These are phyloP conservation scores for Penicillium fimorum DNA, from an alignment of 495 filamentous ascomycete genomes.

Conservation along the genomic window DNA sequence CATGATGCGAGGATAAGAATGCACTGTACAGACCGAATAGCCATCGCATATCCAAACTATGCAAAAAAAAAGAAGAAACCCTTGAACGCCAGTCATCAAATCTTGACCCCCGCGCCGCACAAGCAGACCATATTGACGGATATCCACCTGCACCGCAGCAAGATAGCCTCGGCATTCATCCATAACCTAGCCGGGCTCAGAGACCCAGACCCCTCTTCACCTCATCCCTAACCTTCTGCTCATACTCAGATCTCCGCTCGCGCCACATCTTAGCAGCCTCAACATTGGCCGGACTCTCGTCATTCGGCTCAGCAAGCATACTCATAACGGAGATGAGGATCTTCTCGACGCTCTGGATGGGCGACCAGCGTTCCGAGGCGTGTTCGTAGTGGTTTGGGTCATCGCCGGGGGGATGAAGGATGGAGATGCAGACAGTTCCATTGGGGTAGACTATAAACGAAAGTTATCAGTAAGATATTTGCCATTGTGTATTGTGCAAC, in stretches of 20 bases:
- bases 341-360: slow-evolving; percentile 97
- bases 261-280: slow-evolving; percentile 99
- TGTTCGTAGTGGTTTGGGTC: slow-evolving; percentile 99
- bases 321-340: slow-evolving; percentile 97
- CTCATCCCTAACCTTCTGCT: slow-evolving; percentile 78
- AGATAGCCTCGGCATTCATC: slow-evolving; percentile 7
- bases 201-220: slow-evolving; percentile 65
- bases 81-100: slow-evolving; percentile 25
- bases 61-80: slow-evolving; percentile 18
- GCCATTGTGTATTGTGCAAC: not conserved
- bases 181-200: slow-evolving; percentile 17
- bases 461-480: not conserved
- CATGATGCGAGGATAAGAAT: slow-evolving; percentile 14
- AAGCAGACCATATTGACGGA: not conserved
- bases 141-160: not conserved
- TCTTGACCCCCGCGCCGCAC: slow-evolving; percentile 1
- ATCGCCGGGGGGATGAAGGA: slow-evolving; percentile 96
- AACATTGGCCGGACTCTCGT: slow-evolving; percentile 96
- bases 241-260: slow-evolving; percentile 79
- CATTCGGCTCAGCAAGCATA: slow-evolving; percentile 98
- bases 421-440: slow-evolving; percentile 93
- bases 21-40: slow-evolving; percentile 18
- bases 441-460: slow-evolving; percentile 75
- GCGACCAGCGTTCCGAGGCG: slow-evolving; percentile 91
- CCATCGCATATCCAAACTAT: slow-evolving; percentile 25